These are phyloP conservation scores for Pisolithus tinctorius DNA, from an alignment of 768 basidiomycete species.

Conservation along the genomic window DNA sequence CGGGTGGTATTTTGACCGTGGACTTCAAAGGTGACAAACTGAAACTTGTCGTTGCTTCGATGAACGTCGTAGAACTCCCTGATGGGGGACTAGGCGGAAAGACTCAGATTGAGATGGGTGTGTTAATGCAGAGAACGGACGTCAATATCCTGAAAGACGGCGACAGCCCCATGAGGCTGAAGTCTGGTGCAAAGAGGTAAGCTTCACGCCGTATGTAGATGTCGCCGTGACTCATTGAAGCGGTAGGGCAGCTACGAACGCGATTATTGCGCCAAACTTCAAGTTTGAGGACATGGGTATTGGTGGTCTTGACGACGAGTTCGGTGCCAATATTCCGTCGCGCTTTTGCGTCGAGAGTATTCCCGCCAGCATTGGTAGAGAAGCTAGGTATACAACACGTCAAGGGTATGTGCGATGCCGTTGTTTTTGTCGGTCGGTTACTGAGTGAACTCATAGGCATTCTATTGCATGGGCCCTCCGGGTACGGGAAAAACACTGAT, in stretches of 20 bases:
- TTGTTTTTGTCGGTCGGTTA: background rate
- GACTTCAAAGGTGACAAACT: constrained; percentile 86
- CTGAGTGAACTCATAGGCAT: constrained; percentile 53
- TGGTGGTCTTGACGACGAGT: constrained; percentile 93
- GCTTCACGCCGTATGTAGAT: constrained; percentile 10
- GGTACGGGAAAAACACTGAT: constrained; percentile 98
- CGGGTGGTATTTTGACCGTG: constrained; percentile 68
- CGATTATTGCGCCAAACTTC: constrained; percentile 96
- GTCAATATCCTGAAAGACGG: constrained; percentile 83
- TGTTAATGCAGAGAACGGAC: constrained; percentile 90
- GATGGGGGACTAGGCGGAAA: constrained; percentile 37
- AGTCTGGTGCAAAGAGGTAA: constrained; percentile 85
- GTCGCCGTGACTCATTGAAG: background rate
- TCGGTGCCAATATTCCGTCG: constrained; percentile 97
- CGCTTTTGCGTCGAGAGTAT: constrained; percentile 97
- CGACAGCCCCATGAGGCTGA: constrained; percentile 78
- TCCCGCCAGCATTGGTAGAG: constrained; percentile 93
- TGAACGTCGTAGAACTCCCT: constrained; percentile 55
- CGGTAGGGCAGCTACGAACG: constrained; percentile 78
- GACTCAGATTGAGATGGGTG: constrained; percentile 45
- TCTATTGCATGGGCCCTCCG: constrained; percentile 91
- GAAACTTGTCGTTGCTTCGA: constrained; percentile 57
- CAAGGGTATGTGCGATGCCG: constrained; percentile 56
- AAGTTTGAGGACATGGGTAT: constrained; percentile 99
- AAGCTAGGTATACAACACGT: constrained; percentile 98